phyloP scores from a whole-genome alignment of 2,329 filamentous ascomycete genomes.

The Pyrenophora seminiperda region DNA sequence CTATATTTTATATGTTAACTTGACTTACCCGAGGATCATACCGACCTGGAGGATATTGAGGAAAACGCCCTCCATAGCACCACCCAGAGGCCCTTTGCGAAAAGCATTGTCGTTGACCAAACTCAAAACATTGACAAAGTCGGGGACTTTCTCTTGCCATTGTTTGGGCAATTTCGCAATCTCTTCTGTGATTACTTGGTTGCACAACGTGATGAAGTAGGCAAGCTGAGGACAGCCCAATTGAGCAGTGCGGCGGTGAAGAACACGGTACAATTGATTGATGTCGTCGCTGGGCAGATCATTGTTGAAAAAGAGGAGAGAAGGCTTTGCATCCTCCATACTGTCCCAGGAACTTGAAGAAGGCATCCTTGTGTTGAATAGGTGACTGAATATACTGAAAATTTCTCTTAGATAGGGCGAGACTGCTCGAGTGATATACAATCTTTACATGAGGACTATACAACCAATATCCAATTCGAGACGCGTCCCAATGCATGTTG shows the following conservation, averaged over 20 bases:
- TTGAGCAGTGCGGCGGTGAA: background rate
- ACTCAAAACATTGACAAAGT: background rate
- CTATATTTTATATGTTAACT: background rate
- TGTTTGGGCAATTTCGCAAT: background rate
- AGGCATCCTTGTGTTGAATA: background rate
- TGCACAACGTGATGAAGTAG: background rate
- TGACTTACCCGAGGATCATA: background rate
- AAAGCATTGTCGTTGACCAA: background rate
- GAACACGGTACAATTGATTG: background rate
- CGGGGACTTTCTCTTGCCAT: background rate
- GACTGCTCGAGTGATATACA: background rate
- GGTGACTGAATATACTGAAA: background rate
- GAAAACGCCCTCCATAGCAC: background rate
- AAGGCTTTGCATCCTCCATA: background rate
- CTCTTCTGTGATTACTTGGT: background rate
- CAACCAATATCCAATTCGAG: background rate
- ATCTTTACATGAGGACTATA: background rate
- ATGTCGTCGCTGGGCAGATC: background rate
- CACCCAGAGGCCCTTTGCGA: background rate
- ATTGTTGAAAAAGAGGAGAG: background rate
- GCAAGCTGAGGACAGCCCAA: background rate
- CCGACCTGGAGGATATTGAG: background rate
- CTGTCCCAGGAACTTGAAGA: constrained; percentile 1
- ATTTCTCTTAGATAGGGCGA: background rate
- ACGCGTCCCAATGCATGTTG: background rate